These are phyloP conservation scores for Dendrobium chrysotoxum DNA, from an alignment of 106 monocot genomes.

Conservation along the genomic window DNA sequence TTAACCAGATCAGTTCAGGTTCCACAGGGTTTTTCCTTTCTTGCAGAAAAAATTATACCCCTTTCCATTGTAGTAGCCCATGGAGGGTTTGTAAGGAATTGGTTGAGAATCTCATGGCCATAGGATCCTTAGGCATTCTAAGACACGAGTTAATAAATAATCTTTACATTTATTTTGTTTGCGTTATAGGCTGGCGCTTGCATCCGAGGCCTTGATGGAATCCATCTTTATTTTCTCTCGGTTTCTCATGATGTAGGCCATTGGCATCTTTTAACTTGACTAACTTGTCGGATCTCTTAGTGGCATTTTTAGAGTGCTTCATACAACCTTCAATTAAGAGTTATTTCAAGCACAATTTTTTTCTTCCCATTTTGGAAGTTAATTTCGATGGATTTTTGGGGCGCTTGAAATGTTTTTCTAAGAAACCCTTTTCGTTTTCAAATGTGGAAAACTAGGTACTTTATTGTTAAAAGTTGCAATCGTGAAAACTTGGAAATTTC, in stretches of 20 bases:
- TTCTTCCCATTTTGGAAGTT: constrained; percentile 4
- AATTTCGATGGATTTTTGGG: constrained; percentile 8
- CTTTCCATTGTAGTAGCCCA: background rate
- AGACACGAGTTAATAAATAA: background rate
- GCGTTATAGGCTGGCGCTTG: background rate
- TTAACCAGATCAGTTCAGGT: background rate
- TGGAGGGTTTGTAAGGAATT: background rate
- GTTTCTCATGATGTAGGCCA: background rate
- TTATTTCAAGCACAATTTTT: background rate
- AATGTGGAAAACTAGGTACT: constrained; percentile 72
- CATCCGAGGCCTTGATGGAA: background rate
- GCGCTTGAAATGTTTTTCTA: constrained; percentile 21
- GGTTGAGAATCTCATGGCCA: background rate
- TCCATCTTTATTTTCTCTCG: background rate
- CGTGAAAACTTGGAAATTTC: constrained; percentile 98
- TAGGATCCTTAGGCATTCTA: background rate
- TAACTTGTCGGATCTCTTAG: background rate
- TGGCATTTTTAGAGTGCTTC: background rate
- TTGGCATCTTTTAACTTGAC: background rate
- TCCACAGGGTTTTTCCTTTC: background rate
- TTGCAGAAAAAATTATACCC: background rate
- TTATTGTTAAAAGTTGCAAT: constrained; percentile 99
- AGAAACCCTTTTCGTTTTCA: constrained; percentile 15
- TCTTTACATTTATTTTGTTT: background rate
- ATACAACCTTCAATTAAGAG: background rate